These are phyloP conservation scores for Colletotrichum sansevieriae DNA, from an alignment of 2,329 filamentous ascomycete species.

Conservation along the genomic window DNA sequence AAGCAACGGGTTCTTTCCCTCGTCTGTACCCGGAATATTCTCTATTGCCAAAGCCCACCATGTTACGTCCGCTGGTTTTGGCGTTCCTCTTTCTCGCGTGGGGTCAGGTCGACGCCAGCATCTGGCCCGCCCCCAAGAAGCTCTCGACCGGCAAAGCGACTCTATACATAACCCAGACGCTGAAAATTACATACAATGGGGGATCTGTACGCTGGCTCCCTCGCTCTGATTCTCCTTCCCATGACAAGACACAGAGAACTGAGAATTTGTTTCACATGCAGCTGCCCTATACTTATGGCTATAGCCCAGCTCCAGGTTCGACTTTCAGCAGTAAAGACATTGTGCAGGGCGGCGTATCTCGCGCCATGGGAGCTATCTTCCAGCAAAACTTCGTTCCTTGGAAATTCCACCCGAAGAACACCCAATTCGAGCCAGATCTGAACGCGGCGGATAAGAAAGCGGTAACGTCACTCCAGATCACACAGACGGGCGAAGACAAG, in stretches of 20 bases:
- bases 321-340: conserved; percentile 64
- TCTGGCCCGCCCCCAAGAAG: conserved; percentile 69
- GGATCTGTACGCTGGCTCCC: conserved; percentile 64
- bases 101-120: conserved; percentile 57
- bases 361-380: conserved; percentile 75
- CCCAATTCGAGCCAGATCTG: conserved; percentile 73
- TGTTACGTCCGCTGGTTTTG: conserved; percentile 51
- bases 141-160: conserved; percentile 64
- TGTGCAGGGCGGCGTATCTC: conserved; percentile 68
- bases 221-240: conserved; percentile 45
- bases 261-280: conserved; percentile 54
- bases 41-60: conserved; percentile 34
- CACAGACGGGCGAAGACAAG: conserved; percentile 69
- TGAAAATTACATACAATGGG: conserved; percentile 71
- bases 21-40: neutral
- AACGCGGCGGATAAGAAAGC: conserved; percentile 56
- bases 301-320: conserved; percentile 54
- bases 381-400: conserved; percentile 79
- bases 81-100: conserved; percentile 56
- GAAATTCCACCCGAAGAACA: conserved; percentile 77
- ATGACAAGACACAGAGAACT: conserved; percentile 46
- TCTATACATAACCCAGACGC: conserved; percentile 65
- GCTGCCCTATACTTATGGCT: conserved; percentile 63
- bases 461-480: conserved; percentile 72
- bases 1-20: neutral